Evolutionary conservation across 441 rosid genomes (phyloP).

Genomic region (Sinapis alba): DNA sequence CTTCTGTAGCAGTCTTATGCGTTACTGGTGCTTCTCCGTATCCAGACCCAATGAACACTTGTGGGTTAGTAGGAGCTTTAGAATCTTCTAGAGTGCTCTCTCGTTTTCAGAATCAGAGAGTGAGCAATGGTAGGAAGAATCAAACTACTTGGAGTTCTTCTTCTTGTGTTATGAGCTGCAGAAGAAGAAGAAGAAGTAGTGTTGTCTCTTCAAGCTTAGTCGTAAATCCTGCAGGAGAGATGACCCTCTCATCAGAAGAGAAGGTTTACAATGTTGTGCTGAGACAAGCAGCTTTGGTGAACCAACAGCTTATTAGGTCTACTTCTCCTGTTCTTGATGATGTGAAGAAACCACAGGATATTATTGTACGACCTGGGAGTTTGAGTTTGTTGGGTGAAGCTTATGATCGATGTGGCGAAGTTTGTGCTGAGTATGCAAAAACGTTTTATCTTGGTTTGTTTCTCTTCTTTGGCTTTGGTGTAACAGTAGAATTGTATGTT

Average conservation of each 20-base stretch:
- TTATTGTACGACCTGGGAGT: constrained; percentile 54
- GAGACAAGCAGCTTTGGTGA: constrained; percentile 79
- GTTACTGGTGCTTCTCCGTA: constrained; percentile 38
- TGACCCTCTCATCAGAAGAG: constrained; percentile 71
- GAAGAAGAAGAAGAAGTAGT: constrained; percentile 14
- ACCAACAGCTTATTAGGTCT: constrained; percentile 50
- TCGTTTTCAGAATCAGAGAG: constrained; percentile 30
- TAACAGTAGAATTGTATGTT: neutral
- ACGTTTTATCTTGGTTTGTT: constrained; percentile 71
- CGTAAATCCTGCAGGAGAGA: constrained; percentile 57
- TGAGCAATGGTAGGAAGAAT: constrained; percentile 41
- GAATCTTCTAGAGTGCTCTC: constrained; percentile 47
- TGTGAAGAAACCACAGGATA: constrained; percentile 52
- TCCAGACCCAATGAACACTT: constrained; percentile 36
- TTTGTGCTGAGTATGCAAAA: constrained; percentile 91
- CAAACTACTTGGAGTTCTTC: constrained; percentile 32
- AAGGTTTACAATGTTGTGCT: constrained; percentile 63
- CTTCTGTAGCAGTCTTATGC: constrained; percentile 44
- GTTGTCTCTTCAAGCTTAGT: constrained; percentile 52
- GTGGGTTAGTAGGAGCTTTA: constrained; percentile 43
- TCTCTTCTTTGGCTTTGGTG: constrained; percentile 1
- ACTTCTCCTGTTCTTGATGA: constrained; percentile 45
- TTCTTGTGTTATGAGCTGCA: constrained; percentile 25
- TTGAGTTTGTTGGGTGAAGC: constrained; percentile 72
- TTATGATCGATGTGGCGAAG: constrained; percentile 78